Percentiles rank a stretch among this genome's conserved stretches.
Conservation (phyloP, 2,329 filamentous ascomycete species). For the Calonectria pseudoreteaudii region DNA sequence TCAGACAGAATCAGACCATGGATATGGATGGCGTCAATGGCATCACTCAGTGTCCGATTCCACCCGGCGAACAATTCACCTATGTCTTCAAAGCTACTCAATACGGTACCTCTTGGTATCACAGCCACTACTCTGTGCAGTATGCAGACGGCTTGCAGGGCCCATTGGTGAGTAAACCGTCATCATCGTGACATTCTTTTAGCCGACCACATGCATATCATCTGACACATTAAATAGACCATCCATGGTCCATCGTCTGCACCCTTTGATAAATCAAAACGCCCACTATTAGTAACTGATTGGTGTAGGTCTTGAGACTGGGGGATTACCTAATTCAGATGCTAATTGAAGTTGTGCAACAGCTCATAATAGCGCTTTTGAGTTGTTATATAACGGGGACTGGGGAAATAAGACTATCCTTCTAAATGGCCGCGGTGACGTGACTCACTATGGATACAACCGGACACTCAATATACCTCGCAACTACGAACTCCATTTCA, state of each 20-base stretch:
- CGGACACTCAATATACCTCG: constrained; percentile 17
- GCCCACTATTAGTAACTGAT: constrained; percentile 31
- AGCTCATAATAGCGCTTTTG: constrained; percentile 34
- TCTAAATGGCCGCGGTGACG: constrained; percentile 33
- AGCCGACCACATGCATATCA: neutral
- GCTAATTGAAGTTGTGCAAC: neutral
- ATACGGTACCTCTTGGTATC: constrained; percentile 41
- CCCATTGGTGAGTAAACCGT: constrained; percentile 24
- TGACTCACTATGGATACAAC: constrained; percentile 20
- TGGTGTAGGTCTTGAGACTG: constrained; percentile 28
- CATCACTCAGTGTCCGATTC: constrained; percentile 37
- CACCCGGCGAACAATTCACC: constrained; percentile 29
- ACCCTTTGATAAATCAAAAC: constrained; percentile 30
- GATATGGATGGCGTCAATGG: constrained; percentile 41
- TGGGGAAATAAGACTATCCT: constrained; percentile 33
- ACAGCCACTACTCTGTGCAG: constrained; percentile 38
- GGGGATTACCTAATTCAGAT: neutral
- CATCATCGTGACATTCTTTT: rapidly evolving
- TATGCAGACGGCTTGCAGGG: constrained; percentile 39
- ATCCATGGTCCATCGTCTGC: constrained; percentile 36
- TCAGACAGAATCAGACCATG: constrained; percentile 33
- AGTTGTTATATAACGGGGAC: constrained; percentile 9
- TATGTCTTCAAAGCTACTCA: constrained; percentile 34
- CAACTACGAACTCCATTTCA: constrained; percentile 30
- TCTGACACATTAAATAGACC: constrained; percentile 18